Base-by-base conservation (phyloP, 352 stramenopile genomes). In the Pythium rhizo-oryzae region DNA sequence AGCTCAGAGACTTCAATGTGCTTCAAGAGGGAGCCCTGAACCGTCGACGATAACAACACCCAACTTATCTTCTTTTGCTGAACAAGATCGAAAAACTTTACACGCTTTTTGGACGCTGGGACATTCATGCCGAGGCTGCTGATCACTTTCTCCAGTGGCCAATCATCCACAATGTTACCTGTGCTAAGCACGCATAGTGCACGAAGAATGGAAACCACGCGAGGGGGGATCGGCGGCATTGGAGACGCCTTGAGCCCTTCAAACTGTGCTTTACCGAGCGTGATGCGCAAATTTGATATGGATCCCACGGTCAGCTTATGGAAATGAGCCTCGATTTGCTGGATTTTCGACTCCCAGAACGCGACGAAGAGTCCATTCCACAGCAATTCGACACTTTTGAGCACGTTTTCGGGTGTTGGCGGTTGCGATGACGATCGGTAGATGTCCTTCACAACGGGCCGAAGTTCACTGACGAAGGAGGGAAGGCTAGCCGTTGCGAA, bases 341-440 rank as follows among this genome's bases (percentile, higher is more conserved):
- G 24, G 16, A 71, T 53, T 25, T 77, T 77, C 15, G 58, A 62
- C 15, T 74, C 70, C 70, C 70, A 77, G 13, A 70, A 53, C n/a
- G 46, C 52, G 23, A 75, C 54, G 6, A n/a, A 49, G 1, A 77
- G 43, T 28, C 67, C 71, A 24, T 46, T 50, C 66, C 62, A 75
- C 24, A 77, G 50, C 16, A 72, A 23, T 8, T 70, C 46, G 12
- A 64, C 28, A 44, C 62, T 72, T 35, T 70, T 70, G 21, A 69
- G 28, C 1, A 70, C 51, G 25, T 30, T 50, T 46, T 74, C 68
- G 9, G 60, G 60, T 18, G 39, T 57, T 24, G 44, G 63, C 6
- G 51, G 50, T 13, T 67, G 57, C 1, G 61, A 74, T 4, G 19
- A 35, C 24, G 61, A 65, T 13, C 68, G 61, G 46, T 70, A 74